Evolutionary conservation across 2,329 filamentous ascomycete species (phyloP), one percentile per base, ranked within the genome.

Genomic region (Hypomyces rosellus): DNA sequence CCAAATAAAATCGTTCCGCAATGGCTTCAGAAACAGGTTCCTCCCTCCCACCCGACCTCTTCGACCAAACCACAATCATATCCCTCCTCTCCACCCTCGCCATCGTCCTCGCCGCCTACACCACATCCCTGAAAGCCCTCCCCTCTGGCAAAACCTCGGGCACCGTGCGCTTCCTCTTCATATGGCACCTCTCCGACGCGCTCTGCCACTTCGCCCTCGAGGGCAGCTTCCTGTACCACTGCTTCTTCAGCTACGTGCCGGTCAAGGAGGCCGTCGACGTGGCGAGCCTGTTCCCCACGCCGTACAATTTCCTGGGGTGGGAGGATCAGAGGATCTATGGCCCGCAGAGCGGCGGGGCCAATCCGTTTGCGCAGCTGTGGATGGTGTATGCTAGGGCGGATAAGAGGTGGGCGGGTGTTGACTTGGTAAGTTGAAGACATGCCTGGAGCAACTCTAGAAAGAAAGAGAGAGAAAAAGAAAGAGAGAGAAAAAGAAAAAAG

Each of bases 111-210:
- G 62, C 70, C 49, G 78, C 79, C 48, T 80, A 80, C 63, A 57
- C 57, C 20, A 60, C 73, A 18, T 82, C 80, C 9, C 70, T 70
- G 30, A 59, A 55, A 45, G 69, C 71, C 18, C 70, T 81, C 18
- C 65, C 84, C 4, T 63, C n/a, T n/a, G n/a, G n/a, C n/a, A n/a
- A n/a, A n/a, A 5, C 25, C 25, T 30, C 25, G 25, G 65, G 71
- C 36, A 79, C 82, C 46, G 76, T 77, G 50, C 89, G 90, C 54
- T 73, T 88, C 64, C 83, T 96, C 57, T 96, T 96, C 77, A 80
- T 95, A 70, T 96, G 92, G 92, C 91, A 96, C 73, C 79, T 88
- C 36, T 95, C 95, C 71, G 91, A 96, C 68, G 89, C 89, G 33
- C 78, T 96, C 40, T 92, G 91, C 62, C 93, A 99, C 73, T 82